Evolutionary conservation across 306 rosid genomes (phyloP).

Genomic region (Prunus armeniaca): DNA sequence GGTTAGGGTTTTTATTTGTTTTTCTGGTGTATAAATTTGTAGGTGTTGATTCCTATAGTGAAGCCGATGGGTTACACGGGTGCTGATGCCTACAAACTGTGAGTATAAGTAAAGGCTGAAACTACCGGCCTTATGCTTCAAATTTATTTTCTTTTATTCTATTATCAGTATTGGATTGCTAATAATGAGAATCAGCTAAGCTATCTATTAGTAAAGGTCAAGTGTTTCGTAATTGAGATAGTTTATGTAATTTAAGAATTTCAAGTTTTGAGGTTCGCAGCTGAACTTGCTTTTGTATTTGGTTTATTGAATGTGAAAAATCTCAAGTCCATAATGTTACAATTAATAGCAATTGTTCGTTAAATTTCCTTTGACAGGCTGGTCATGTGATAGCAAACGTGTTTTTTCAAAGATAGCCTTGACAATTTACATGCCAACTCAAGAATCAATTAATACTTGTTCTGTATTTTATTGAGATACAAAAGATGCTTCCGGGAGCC

Average conservation of each 20-base stretch:
- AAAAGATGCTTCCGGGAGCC: not conserved
- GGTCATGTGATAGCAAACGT: not conserved
- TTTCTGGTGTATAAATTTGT: constrained; percentile 13
- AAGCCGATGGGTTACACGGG: constrained; percentile 90
- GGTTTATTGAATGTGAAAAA: not conserved
- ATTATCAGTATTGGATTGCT: not conserved
- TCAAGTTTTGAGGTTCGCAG: not conserved
- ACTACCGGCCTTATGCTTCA: not conserved
- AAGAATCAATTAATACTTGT: not conserved
- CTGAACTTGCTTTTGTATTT: not conserved
- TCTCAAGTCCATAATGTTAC: not conserved
- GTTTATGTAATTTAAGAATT: not conserved
- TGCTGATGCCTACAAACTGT: constrained; percentile 88
- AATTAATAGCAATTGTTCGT: not conserved
- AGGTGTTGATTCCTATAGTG: constrained; percentile 77
- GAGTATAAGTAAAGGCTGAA: constrained; percentile 20
- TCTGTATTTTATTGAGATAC: not conserved
- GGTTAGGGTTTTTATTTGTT: not conserved
- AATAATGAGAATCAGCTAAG: not conserved
- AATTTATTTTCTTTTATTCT: not conserved
- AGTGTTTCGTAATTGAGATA: not conserved
- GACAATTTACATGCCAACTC: not conserved
- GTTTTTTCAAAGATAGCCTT: not conserved
- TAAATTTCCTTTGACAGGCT: not conserved
- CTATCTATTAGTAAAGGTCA: not conserved